Base-by-base conservation (phyloP, 352 stramenopile genomes). In the Thalassiosira delicatula region DNA sequence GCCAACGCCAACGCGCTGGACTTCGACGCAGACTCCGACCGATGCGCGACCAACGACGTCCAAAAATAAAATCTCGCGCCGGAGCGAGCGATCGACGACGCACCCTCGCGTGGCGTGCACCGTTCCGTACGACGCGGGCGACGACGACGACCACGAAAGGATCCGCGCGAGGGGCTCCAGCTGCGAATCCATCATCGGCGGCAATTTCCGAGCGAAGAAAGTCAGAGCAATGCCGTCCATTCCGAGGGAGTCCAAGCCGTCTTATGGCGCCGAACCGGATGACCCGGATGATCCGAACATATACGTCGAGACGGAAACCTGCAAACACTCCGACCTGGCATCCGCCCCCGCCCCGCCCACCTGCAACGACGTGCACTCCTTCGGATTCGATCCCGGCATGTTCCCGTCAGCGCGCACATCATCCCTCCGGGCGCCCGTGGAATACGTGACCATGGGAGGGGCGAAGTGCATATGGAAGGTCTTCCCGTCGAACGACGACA, bases 331-430 rank as follows among this genome's bases (percentile, higher is more conserved):
- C 8, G 37, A 49, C 17, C 37, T 17, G 37, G 37, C 8, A 23
- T 17, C 35, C 29, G 40, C 51, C 44, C 11, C n/a, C 8, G 46
- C 49, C 19, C 66, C 56, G 46, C 49, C 75, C n/a, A 77, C 75
- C 21, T 83, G 75, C 59, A 83, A 83, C 54, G 66, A 77, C 19
- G 32, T 83, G 14, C 75, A 83, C 33, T 69, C 68, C n/a, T 33
- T 83, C 0, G 75, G 57, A 63, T 73, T 83, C 25, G 27, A 70
- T 70, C n/a, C 35, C 27, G 0, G n/a, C 35, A n/a, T 12, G 29
- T 59, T 73, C 37, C 32, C 25, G 40, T 2, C 27, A 23, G 8
- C 8, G 35, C 21, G n/a, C 29, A 29, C 3, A 32, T 56, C 11
- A 51, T 46, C n/a, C n/a, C n/a, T n/a, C n/a, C 42, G 60, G 37